These are phyloP conservation scores for Lasiodiplodia gonubiensis DNA, from an alignment of 2,329 filamentous ascomycete species.

Conservation along the genomic window DNA sequence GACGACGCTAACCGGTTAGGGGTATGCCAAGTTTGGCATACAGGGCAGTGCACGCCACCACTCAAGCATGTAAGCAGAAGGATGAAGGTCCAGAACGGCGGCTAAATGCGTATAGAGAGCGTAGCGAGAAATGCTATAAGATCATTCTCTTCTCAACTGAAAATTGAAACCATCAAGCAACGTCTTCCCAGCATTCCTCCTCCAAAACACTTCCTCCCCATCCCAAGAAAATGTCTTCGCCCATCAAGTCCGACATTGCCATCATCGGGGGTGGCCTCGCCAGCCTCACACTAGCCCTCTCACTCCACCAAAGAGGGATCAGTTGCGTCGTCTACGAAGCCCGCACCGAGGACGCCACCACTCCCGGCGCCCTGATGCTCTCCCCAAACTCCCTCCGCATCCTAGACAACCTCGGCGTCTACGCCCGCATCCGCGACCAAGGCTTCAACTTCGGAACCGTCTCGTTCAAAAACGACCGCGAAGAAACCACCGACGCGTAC, in stretches of 20 bases:
- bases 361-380: slow-evolving; percentile 62
- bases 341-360: slow-evolving; percentile 30
- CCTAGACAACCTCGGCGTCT: slow-evolving; percentile 57
- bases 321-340: slow-evolving; percentile 44
- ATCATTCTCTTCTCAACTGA: not conserved
- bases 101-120: too few species aligned
- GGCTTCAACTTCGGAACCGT: slow-evolving; percentile 59
- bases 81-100: too few species aligned
- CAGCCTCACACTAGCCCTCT: slow-evolving; percentile 60
- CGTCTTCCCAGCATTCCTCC: not conserved
- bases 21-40: too few species aligned
- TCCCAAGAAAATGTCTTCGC: not conserved
- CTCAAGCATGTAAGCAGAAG: too few species aligned
- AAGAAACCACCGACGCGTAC: slow-evolving; percentile 45
- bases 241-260: slow-evolving; percentile 40
- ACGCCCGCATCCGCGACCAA: slow-evolving; percentile 50
- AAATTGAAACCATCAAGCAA: not conserved
- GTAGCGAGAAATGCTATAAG: not conserved
- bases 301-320: slow-evolving; percentile 60
- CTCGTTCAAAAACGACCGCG: slow-evolving; percentile 52
- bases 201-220: not conserved
- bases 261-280: slow-evolving; percentile 57
- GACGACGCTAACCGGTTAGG: not conserved
- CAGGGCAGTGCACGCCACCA: too few species aligned
- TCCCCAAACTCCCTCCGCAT: slow-evolving; percentile 63